Base-by-base conservation (phyloP, 2,329 filamentous ascomycete genomes). In the Aquanectria penicillioides region DNA sequence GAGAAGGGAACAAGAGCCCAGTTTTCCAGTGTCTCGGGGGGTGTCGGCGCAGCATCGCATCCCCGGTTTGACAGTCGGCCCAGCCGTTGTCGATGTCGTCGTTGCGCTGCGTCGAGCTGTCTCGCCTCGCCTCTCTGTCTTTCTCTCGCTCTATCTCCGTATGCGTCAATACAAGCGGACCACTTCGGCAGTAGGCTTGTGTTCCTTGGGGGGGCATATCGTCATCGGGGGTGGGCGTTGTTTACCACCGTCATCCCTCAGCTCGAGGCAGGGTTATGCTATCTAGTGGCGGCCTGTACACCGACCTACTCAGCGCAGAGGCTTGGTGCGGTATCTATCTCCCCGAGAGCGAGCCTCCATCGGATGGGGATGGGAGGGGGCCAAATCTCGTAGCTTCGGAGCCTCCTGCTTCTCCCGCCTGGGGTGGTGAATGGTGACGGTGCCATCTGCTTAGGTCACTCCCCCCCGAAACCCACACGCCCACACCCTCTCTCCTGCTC, bases 331-430 rank as follows among this genome's bases (percentile, higher is more conserved):
- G 26, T 50, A 44, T 57, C 54, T 57, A 57, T 57, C 54, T 57
- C 54, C 54, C 54, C 54, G 47, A 54, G 40, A 36, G 49, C 55
- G 47, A 59, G 56, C 50, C 43, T 47, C 56, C 48, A 54, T 54
- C 55, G 41, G 55, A 54, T 53, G 48, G 40, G 34, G 38, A 44
- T 25, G 43, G 23, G 55, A 43, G 54, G 56, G 44, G 49, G 49
- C 44, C 38, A 50, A 49, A 58, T 47, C 48, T 58, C 38, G n/a
- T 36, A 46, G 50, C 43, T 64, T 64, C 63, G 55, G 63, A 67
- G 59, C 59, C 67, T 70, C 68, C 68, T 70, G 64, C 66, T 70
- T 70, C 66, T 69, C 66, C 63, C 67, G 57, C 66, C 22, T 57
- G 66, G 66, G 66, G 66, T 68, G 61, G 58, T 62, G 65, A 65